phyloP scores from a whole-genome alignment of 352 stramenopile species.

The Phytophthora macrochlamydospora region DNA sequence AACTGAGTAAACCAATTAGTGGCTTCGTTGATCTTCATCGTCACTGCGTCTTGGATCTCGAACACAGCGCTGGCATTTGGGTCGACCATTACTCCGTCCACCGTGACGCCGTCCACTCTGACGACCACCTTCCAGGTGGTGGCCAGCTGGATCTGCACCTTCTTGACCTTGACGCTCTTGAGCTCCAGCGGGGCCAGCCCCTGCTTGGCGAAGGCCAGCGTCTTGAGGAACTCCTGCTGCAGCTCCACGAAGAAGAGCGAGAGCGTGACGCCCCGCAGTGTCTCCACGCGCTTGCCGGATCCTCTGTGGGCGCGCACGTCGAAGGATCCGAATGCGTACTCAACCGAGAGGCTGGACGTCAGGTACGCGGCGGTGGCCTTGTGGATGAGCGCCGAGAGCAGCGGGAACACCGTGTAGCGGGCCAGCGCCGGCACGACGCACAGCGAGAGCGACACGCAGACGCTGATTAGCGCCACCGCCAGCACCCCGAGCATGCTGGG shows the following conservation, averaged over 20 bases:
- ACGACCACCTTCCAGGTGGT: constrained; percentile 63
- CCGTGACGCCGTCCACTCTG: constrained; percentile 49
- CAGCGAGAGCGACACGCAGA: constrained; percentile 65
- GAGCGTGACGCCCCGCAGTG: constrained; percentile 52
- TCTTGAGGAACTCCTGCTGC: constrained; percentile 55
- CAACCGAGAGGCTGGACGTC: constrained; percentile 53
- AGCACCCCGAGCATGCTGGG: constrained; percentile 52
- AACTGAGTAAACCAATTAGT: constrained; percentile 41
- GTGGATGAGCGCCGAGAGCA: constrained; percentile 61
- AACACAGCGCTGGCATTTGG: constrained; percentile 48
- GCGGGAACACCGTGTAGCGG: constrained; percentile 60
- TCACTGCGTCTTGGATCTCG: constrained; percentile 50
- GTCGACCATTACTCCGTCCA: constrained; percentile 51
- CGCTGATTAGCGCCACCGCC: constrained; percentile 49
- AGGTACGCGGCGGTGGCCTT: constrained; percentile 57
- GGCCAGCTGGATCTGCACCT: constrained; percentile 51
- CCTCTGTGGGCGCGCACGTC: constrained; percentile 30
- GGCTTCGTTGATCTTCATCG: constrained; percentile 63
- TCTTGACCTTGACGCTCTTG: constrained; percentile 41
- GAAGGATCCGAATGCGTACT: constrained; percentile 59
- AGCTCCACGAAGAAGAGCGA: constrained; percentile 62
- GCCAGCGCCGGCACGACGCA: constrained; percentile 65
- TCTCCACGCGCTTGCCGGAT: constrained; percentile 10
- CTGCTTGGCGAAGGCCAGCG: constrained; percentile 63
- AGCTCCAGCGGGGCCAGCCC: constrained; percentile 54